phyloP scores from a whole-genome alignment of 108 stramenopile species.

The Cyclotella baltica region DNA sequence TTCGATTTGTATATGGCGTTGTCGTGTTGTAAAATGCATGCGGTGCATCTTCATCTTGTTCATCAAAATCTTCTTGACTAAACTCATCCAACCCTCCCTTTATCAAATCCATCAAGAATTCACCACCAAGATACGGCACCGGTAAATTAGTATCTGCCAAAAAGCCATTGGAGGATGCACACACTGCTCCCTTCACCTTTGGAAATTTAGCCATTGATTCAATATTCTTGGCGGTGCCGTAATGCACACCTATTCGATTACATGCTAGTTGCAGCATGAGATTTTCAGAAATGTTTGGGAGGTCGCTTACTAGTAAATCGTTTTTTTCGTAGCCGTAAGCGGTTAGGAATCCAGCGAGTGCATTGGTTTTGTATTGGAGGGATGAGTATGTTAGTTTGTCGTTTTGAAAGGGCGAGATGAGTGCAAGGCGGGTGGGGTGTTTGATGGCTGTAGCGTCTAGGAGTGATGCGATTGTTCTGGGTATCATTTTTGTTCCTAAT shows the following conservation, averaged over 20 bases:
- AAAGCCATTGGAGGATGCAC: neutral
- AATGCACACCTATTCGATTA: neutral
- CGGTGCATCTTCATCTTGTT: neutral
- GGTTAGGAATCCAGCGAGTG: neutral
- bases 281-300: neutral
- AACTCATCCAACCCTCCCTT: neutral
- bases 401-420: neutral
- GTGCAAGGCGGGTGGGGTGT: neutral
- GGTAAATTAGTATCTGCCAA: neutral
- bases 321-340: neutral
- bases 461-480: neutral
- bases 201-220: neutral
- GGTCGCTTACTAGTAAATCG: neutral
- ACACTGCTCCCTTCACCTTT: neutral
- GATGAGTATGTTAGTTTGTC: neutral
- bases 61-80: neutral
- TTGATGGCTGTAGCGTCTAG: neutral
- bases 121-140: neutral
- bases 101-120: neutral
- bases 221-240: neutral
- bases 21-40: neutral
- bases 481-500: too few species aligned
- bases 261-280: neutral
- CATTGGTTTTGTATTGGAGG: neutral
- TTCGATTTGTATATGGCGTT: neutral